A percentile compares a stretch with the other conserved stretches of the same genome.
phyloP scores from a whole-genome alignment of 768 basidiomycete genomes.

The Megacollybia marginata region DNA sequence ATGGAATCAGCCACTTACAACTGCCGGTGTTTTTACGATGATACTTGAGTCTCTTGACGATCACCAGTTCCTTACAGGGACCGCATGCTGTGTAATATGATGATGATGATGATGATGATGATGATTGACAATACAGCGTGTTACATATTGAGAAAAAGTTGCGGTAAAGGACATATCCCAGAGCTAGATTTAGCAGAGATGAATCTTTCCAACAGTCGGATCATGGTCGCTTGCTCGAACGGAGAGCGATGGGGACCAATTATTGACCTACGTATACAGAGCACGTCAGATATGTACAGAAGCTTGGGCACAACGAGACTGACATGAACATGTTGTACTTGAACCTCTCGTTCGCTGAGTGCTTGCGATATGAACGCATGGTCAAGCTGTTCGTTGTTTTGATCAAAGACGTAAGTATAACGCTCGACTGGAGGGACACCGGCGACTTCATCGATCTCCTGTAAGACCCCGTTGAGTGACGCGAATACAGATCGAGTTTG shows the following conservation, averaged over 20 bases:
- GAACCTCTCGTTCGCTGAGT: conserved; percentile 29
- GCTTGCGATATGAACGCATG: conserved; percentile 47
- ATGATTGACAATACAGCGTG: too few species aligned
- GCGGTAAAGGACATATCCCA: too few species aligned
- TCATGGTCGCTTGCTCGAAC: conserved; percentile 52
- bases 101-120: too few species aligned
- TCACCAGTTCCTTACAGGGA: too few species aligned
- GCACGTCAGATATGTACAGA: neutral
- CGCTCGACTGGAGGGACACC: conserved; percentile 40
- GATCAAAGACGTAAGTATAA: conserved; percentile 57
- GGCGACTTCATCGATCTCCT: conserved; percentile 46
- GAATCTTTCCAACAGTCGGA: conserved; percentile 45
- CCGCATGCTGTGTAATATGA: too few species aligned
- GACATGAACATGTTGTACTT: conserved; percentile 53
- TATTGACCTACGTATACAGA: conserved; percentile 33
- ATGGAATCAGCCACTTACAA: too few species aligned
- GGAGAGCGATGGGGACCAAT: conserved; percentile 37
- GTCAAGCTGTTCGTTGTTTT: conserved; percentile 52
- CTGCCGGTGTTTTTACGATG: too few species aligned
- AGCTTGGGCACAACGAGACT: neutral
- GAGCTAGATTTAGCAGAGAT: conserved; percentile 28
- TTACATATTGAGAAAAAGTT: too few species aligned
- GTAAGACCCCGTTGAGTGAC: conserved; percentile 31
- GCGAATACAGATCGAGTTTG: conserved; percentile 46
- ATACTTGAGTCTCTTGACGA: too few species aligned